phyloP scores from a whole-genome alignment of 2,329 filamentous ascomycete species.

The Penicillium sp. region DNA sequence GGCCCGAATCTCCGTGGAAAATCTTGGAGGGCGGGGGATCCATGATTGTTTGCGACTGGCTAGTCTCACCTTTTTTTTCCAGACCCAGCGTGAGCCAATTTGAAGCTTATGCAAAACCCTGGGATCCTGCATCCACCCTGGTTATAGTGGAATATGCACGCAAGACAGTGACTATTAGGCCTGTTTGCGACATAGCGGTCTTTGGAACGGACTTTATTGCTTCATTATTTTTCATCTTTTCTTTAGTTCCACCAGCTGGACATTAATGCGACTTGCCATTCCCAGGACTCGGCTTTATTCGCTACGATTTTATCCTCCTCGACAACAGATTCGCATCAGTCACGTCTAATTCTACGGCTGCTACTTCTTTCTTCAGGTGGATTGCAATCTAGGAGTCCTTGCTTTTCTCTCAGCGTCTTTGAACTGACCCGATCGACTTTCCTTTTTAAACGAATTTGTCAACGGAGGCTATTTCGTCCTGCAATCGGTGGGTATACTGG shows the following conservation, averaged over 20 bases:
- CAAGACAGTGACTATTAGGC: constrained; percentile 27
- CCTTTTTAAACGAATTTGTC: neutral
- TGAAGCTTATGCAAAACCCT: constrained; percentile 30
- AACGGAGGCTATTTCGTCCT: neutral
- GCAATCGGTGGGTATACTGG: constrained; percentile 8
- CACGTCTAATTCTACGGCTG: neutral
- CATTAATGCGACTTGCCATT: constrained; percentile 18
- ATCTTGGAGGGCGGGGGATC: constrained; percentile 14
- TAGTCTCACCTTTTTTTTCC: constrained; percentile 9
- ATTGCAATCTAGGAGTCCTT: neutral
- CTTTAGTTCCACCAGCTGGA: constrained; percentile 17
- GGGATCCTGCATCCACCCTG: constrained; percentile 34
- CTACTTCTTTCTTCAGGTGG: neutral
- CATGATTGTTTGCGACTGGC: constrained; percentile 15
- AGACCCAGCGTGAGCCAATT: constrained; percentile 17
- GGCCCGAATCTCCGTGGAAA: constrained; percentile 22
- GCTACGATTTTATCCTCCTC: neutral
- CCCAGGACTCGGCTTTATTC: constrained; percentile 3
- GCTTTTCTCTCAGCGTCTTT: neutral
- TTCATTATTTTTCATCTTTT: constrained; percentile 16
- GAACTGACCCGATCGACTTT: neutral
- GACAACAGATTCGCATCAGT: neutral
- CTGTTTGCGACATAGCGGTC: constrained; percentile 35
- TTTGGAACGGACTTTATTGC: constrained; percentile 24
- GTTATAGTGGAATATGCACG: constrained; percentile 34